phyloP scores from a whole-genome alignment of 768 basidiomycete species.

The Mycena metata region DNA sequence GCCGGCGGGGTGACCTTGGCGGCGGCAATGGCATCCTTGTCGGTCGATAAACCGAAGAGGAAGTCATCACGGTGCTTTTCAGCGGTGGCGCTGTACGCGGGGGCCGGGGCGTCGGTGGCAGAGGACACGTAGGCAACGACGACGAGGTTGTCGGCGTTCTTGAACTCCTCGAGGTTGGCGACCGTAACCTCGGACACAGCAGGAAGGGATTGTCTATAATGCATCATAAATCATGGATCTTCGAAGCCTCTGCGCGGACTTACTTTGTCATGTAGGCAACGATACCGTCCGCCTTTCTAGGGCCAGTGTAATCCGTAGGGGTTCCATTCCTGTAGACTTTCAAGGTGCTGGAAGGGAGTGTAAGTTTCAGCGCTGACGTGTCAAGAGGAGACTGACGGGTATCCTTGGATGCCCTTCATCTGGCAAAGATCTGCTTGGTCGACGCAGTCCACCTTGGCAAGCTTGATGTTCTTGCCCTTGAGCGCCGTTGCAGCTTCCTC shows the following conservation, averaged over 20 bases:
- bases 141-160: slow-evolving; percentile 90
- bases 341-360: slow-evolving; percentile 72
- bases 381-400: slow-evolving; percentile 76
- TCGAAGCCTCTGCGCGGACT: slow-evolving; percentile 43
- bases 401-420: slow-evolving; percentile 89
- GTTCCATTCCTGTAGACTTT: slow-evolving; percentile 93
- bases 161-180: slow-evolving; percentile 87
- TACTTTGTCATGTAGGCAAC: slow-evolving; percentile 97
- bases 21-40: slow-evolving; percentile 73
- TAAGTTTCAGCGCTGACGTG: neutral
- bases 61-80: slow-evolving; percentile 92
- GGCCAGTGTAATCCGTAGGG: slow-evolving; percentile 85
- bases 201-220: slow-evolving; percentile 85
- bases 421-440: slow-evolving; percentile 94
- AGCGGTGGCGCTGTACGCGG: slow-evolving; percentile 85
- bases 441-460: slow-evolving; percentile 98
- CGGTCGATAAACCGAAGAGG: slow-evolving; percentile 90
- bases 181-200: slow-evolving; percentile 88
- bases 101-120: slow-evolving; percentile 74
- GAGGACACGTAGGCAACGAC: slow-evolving; percentile 86
- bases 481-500: slow-evolving; percentile 94
- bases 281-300: slow-evolving; percentile 96
- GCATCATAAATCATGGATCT: slow-evolving; percentile 22
- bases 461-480: slow-evolving; percentile 89
- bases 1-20: slow-evolving; percentile 86